Conservation (phyloP, 352 stramenopile species). For the Globisporangium abappressorium region DNA sequence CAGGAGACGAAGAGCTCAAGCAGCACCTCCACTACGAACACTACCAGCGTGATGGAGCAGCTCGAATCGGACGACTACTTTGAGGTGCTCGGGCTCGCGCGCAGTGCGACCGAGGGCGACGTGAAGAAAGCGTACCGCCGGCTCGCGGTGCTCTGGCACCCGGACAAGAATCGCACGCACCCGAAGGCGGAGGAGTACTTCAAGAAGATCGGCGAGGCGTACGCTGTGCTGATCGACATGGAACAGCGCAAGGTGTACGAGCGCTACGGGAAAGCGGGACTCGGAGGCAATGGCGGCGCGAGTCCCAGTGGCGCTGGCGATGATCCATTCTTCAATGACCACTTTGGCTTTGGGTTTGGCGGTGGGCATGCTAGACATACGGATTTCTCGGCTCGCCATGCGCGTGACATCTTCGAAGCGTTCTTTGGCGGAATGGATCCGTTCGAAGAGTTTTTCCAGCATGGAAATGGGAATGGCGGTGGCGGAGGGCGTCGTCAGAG, state of each 20-base stretch:
- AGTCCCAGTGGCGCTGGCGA: neutral
- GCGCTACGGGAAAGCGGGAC: conserved; percentile 33
- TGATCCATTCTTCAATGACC: neutral
- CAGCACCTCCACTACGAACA: neutral
- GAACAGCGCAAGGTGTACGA: conserved; percentile 63
- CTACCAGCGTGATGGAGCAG: conserved; percentile 23
- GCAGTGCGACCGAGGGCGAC: conserved; percentile 40
- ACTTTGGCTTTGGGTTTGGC: conserved; percentile 28
- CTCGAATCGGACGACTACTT: conserved; percentile 80
- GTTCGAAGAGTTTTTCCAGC: conserved; percentile 52
- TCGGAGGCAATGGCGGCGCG: conserved; percentile 4
- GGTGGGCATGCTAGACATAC: neutral
- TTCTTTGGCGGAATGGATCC: conserved; percentile 63
- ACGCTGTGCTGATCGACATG: conserved; percentile 82
- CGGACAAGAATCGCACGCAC: conserved; percentile 90
- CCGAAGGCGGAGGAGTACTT: conserved; percentile 86
- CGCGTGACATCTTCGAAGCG: conserved; percentile 67
- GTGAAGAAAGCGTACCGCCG: conserved; percentile 68
- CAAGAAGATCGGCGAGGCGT: conserved; percentile 87
- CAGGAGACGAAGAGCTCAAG: neutral
- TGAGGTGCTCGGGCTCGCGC: conserved; percentile 44
- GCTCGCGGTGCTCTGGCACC: conserved; percentile 89
- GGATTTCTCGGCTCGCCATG: conserved; percentile 51
- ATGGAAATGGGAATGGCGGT: conserved; percentile 11
- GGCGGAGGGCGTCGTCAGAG: neutral